Evolutionary conservation across 2,329 filamentous ascomycete species (phyloP).

Genomic region (Westerdykella aurantiaca): DNA sequence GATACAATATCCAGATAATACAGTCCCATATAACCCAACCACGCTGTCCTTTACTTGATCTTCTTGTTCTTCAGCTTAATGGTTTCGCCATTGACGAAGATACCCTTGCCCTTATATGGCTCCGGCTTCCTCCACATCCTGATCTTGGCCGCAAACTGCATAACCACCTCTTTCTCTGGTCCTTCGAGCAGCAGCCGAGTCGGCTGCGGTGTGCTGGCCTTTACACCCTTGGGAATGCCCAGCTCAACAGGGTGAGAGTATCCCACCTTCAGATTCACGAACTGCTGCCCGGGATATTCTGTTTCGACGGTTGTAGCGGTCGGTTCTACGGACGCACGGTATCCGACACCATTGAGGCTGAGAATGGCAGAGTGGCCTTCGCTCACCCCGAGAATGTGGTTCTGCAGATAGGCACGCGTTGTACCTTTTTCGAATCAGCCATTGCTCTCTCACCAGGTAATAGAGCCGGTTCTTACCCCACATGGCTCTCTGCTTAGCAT

Average conservation of each 20-base stretch:
- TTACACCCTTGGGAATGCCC: conserved; percentile 74
- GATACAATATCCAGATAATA: conserved; percentile 11
- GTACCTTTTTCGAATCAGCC: conserved; percentile 52
- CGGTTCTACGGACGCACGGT: conserved; percentile 80
- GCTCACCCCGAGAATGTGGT: conserved; percentile 87
- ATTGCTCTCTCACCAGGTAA: not conserved
- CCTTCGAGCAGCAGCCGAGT: conserved; percentile 89
- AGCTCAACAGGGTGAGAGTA: conserved; percentile 95
- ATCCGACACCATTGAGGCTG: conserved; percentile 89
- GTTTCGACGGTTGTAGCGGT: conserved; percentile 61
- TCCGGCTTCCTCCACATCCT: conserved; percentile 85
- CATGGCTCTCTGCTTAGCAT: conserved; percentile 82
- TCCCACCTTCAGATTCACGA: conserved; percentile 89
- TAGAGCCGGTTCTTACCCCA: conserved; percentile 65
- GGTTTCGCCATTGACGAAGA: conserved; percentile 95
- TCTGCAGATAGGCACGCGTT: conserved; percentile 80
- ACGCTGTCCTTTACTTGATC: conserved; percentile 39
- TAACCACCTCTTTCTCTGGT: conserved; percentile 76
- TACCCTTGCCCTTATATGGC: conserved; percentile 98
- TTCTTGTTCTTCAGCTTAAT: conserved; percentile 96
- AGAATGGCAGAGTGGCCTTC: conserved; percentile 94
- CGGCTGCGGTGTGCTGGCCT: conserved; percentile 80
- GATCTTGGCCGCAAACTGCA: conserved; percentile 86
- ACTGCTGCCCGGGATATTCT: conserved; percentile 75
- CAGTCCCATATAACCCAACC: conserved; percentile 7